These are phyloP conservation scores for Trichoderma sp. DNA, from an alignment of 2,329 filamentous ascomycete species.

Conservation along the genomic window DNA sequence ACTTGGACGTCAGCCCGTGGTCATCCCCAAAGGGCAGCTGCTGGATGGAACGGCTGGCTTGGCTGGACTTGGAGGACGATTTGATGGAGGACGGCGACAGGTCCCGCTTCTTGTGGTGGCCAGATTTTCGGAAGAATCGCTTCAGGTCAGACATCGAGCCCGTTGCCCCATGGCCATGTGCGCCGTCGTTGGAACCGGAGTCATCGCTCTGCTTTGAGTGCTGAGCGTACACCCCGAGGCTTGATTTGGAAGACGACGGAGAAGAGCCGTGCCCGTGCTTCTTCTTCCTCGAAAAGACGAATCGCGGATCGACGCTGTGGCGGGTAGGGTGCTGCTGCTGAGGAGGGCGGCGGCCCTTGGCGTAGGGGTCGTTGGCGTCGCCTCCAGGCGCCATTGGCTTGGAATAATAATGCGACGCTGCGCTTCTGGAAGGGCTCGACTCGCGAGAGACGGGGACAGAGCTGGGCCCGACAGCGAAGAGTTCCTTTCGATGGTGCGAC, in stretches of 20 bases:
- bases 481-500: slow-evolving; percentile 54
- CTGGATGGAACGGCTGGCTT: slow-evolving; percentile 47
- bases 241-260: slow-evolving; percentile 55
- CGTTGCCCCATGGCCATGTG: slow-evolving; percentile 46
- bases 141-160: slow-evolving; percentile 94
- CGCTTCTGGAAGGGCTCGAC: slow-evolving; percentile 64
- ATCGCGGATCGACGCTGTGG: slow-evolving; percentile 72
- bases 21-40: slow-evolving; percentile 92
- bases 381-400: slow-evolving; percentile 78
- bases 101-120: slow-evolving; percentile 72
- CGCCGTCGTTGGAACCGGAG: slow-evolving; percentile 26
- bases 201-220: slow-evolving; percentile 26
- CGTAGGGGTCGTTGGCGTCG: slow-evolving; percentile 82
- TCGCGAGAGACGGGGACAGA: slow-evolving; percentile 63
- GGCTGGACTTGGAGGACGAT: slow-evolving; percentile 47
- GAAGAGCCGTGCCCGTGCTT: slow-evolving; percentile 53
- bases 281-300: slow-evolving; percentile 80
- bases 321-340: slow-evolving; percentile 66
- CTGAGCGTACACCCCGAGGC: slow-evolving; percentile 44
- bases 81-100: slow-evolving; percentile 61
- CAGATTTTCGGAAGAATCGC: slow-evolving; percentile 87
- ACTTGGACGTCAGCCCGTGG: slow-evolving; percentile 85
- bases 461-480: slow-evolving; percentile 56
- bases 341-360: slow-evolving; percentile 75
- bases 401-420: slow-evolving; percentile 66